Base-by-base conservation (phyloP, 2,329 filamentous ascomycete species). In the Pseudogymnoascus sp. region DNA sequence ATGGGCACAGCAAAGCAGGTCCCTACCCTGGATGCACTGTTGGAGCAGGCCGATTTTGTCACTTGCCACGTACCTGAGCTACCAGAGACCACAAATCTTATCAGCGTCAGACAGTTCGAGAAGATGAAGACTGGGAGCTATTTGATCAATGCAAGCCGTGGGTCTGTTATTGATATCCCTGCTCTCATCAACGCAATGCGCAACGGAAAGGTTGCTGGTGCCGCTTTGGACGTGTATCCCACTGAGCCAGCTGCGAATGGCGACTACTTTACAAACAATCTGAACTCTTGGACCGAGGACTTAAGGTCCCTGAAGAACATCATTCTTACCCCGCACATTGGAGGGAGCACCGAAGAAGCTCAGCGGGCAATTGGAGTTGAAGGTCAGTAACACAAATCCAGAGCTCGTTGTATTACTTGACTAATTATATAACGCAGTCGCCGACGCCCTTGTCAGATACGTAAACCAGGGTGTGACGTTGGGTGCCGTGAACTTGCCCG, bases 261-360 rank as follows among this genome's bases (percentile, higher is more conserved):
- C 64, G 90, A 96, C 73, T 96, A 96, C 78, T 99, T 99, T 81
- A 93, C 86, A 76, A 89, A 85, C 74, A 80, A 84, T 59, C 81
- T 99, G 65, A 96, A 96, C 77, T 69, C 78, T 8, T 99, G 91
- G 91, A 88, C 86, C 29, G 87, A 93, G 72, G 93, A 97, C 66
- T 84, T 99, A 59, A 86, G 91, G 62, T 83, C 83, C 62, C 80
- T 97, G 65, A 95, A 88, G 78, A 99, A 99, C 78, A 81, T 99
- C 69, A 96, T 99, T 69, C 82, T 99, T 60, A 96, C 93, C 1
- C 95, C 95, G 21, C 95, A 99, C 76, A 97, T 99, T 73, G 95
- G 95, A 70, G 95, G 95, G 63, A 96, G 91, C 77, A 99, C 95
- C 0, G 95, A 99, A 77, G 95, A 99, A 78, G 95, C 95, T 4